Evolutionary conservation across 2,329 filamentous ascomycete species (phyloP), one percentile per base, ranked within the genome.

Genomic region (Xylaria multiplex): DNA sequence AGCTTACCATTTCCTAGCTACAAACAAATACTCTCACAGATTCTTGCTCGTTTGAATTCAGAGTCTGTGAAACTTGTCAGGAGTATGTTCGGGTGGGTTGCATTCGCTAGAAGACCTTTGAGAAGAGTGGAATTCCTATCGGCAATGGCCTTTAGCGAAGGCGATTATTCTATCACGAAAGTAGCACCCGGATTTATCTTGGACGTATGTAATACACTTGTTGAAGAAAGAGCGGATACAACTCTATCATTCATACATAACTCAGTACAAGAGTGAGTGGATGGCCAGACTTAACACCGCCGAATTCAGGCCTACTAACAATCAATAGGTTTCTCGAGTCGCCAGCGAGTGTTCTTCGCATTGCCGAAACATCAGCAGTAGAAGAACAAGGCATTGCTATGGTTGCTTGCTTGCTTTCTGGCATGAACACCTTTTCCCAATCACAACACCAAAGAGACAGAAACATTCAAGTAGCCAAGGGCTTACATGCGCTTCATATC

Each of bases 401-500:
- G 5, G 3, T 59, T 22, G 7, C 56, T 5, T 59, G 56, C 46
- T 43, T 59, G 22, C 2, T 59, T 32, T 59, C 56, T 42, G 56
- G 56, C 6, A 4, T 59, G 8, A 46, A 30, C 1, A 50, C 56
- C 2, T 50, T 59, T 30, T 9, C 56, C 13, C 32, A 43, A 32
- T 22, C 45, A n/a, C 5, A n/a, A 30, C 6, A 50, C 14, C 9
- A 49, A 9, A 43, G 14, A 22, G 13, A 19, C 0, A 16, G 32
- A 11, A 42, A 27, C 42, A 1, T 59, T 30, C 56, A 59, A 42
- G 56, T 59, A 22, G 56, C 45, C 3, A 59, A 50, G 14, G 56
- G 56, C 16, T 50, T 59, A 27, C 56, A 59, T 43, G 46, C 45
- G 8, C 56, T 59, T 50, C 56, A 59, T 40, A 59, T 59, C 7